Percentiles rank a stretch among this genome's conserved stretches.
Conservation (phyloP, 2,329 filamentous ascomycete species). For the Venturia carpophila region DNA sequence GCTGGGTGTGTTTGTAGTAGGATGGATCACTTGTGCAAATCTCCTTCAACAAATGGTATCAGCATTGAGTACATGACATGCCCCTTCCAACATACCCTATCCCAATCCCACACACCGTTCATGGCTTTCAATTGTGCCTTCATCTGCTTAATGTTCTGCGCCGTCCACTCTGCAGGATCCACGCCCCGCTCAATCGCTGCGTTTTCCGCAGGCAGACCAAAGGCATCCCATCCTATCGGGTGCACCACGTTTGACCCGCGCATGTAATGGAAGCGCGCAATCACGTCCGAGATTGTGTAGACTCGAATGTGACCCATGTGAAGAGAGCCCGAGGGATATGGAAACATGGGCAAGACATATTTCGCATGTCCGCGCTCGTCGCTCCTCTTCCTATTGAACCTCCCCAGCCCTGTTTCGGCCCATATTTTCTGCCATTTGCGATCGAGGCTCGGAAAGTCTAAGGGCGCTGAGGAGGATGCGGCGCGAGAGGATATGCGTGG, state of each 20-base stretch:
- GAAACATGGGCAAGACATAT: constrained; percentile 87
- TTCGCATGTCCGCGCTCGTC: constrained; percentile 24
- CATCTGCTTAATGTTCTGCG: constrained; percentile 73
- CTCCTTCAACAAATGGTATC: constrained; percentile 49
- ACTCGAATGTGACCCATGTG: constrained; percentile 83
- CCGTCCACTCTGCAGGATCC: constrained; percentile 71
- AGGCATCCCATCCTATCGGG: constrained; percentile 94
- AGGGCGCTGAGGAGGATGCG: constrained; percentile 17
- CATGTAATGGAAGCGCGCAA: constrained; percentile 60
- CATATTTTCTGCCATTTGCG: constrained; percentile 49
- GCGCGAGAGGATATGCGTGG: neutral
- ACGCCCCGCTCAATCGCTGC: constrained; percentile 77
- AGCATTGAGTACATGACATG: constrained; percentile 15
- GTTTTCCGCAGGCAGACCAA: constrained; percentile 85
- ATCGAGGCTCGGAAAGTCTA: constrained; percentile 42
- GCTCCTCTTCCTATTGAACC: constrained; percentile 18
- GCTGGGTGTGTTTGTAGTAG: constrained; percentile 87
- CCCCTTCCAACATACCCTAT: constrained; percentile 49
- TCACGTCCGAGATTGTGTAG: constrained; percentile 82
- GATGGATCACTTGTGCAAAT: constrained; percentile 73
- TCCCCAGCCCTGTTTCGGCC: constrained; percentile 23
- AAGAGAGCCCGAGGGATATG: constrained; percentile 79
- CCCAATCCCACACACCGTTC: constrained; percentile 80
- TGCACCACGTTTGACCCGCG: constrained; percentile 68
- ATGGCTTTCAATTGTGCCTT: constrained; percentile 71